Percentiles rank a stretch among this genome's conserved stretches.
Conservation (phyloP, 768 basidiomycete species). For the Mycena pura region DNA sequence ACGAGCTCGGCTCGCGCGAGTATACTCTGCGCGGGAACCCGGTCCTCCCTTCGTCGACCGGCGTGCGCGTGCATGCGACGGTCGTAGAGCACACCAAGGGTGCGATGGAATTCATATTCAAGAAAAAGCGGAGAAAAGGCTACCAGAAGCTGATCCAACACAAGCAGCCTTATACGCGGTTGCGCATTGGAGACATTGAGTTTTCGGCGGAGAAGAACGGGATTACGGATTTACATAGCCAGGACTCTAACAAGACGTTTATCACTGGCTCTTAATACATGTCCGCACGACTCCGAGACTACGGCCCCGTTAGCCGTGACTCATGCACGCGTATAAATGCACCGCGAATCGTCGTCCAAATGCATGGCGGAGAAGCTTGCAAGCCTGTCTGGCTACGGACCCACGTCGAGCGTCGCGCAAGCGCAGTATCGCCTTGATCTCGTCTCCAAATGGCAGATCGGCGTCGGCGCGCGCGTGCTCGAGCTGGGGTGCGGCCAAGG, state of each 20-base stretch:
- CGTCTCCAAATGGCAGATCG: slow-evolving; percentile 37
- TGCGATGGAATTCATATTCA: slow-evolving; percentile 88
- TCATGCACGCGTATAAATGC: neutral
- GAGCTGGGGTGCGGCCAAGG: slow-evolving; percentile 52
- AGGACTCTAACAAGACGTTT: slow-evolving; percentile 14
- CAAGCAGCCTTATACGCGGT: slow-evolving; percentile 95
- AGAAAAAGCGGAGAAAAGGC: slow-evolving; percentile 98
- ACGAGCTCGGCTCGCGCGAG: slow-evolving; percentile 95
- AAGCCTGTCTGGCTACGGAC: slow-evolving; percentile 24
- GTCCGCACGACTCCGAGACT: no score
- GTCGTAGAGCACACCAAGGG: slow-evolving; percentile 99
- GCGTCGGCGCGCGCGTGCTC: slow-evolving; percentile 37
- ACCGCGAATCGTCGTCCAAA: no score
- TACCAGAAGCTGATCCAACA: slow-evolving; percentile 93
- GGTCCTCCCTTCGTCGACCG: slow-evolving; percentile 61
- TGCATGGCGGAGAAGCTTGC: slow-evolving; percentile 20
- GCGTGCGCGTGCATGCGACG: slow-evolving; percentile 82
- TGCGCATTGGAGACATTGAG: slow-evolving; percentile 87
- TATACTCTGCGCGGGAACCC: slow-evolving; percentile 88
- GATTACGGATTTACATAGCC: slow-evolving; percentile 28
- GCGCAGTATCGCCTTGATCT: slow-evolving; percentile 41
- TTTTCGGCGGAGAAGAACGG: slow-evolving; percentile 28
- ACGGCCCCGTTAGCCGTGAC: slow-evolving; percentile 9
- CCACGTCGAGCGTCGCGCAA: slow-evolving; percentile 20
- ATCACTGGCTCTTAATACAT: no score